Percentiles rank a stretch among this genome's conserved stretches.
phyloP scores from a whole-genome alignment of 2,329 filamentous ascomycete species.

The Dothistroma septosporum region DNA sequence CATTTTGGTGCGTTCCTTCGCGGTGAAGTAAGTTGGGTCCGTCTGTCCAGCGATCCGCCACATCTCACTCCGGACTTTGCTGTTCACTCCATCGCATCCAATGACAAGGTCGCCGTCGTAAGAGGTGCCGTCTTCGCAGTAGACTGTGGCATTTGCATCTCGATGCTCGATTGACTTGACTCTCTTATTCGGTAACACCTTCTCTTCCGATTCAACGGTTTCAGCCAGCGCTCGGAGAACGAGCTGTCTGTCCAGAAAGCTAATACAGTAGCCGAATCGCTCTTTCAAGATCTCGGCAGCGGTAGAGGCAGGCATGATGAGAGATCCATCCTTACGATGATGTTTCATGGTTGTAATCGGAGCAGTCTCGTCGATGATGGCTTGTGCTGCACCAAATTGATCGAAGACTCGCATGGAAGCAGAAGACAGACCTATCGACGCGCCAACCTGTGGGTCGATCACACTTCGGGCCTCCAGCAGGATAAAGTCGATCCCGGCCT shows the following conservation, averaged over 20 bases:
- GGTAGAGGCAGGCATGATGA: constrained; percentile 5
- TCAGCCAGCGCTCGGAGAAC: constrained; percentile 25
- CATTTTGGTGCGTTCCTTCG: constrained; percentile 20
- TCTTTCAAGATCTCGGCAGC: constrained; percentile 10
- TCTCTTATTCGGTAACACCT: constrained; percentile 12
- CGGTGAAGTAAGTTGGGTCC: constrained; percentile 14
- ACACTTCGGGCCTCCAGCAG: constrained; percentile 44
- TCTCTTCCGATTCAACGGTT: constrained; percentile 21
- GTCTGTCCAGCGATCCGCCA: constrained; percentile 21
- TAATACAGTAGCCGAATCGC: constrained; percentile 27
- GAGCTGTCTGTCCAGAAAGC: constrained; percentile 30
- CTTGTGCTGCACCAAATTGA: constrained; percentile 42
- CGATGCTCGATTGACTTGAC: constrained; percentile 10
- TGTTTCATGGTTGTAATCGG: constrained; percentile 3
- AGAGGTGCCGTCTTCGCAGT: constrained; percentile 15
- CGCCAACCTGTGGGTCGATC: constrained; percentile 47
- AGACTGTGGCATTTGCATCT: constrained; percentile 10
- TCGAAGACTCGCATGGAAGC: constrained; percentile 47
- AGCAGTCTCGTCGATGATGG: constrained; percentile 14
- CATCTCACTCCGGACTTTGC: constrained; percentile 25
- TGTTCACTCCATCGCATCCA: constrained; percentile 31
- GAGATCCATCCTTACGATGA: constrained; percentile 8
- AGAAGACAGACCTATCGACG: constrained; percentile 46
- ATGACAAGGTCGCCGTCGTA: constrained; percentile 25
- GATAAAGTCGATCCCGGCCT: constrained; percentile 46